Base-by-base conservation (phyloP, 352 stramenopile species). In the Pythium phragmiticola region DNA sequence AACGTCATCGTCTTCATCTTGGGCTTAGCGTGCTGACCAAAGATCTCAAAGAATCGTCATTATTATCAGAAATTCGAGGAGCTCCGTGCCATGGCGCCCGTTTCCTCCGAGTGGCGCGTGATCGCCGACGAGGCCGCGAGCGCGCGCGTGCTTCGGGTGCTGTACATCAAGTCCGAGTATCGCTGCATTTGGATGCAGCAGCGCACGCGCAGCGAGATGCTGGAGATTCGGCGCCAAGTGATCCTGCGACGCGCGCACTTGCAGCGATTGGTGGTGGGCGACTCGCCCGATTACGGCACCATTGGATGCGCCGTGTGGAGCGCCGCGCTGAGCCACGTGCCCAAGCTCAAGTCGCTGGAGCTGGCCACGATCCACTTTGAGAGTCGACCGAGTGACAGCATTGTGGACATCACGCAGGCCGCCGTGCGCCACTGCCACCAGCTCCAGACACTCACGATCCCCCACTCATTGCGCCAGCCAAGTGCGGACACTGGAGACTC, bases 301-400 rank as follows among this genome's bases (percentile, higher is more conserved):
- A 14, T n/a, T 28, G 21, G 21, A 12, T n/a, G 12, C 4, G 54
- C n/a, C 21, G 37, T 51, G 7, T 60, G 54, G 54, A 12, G n/a
- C 17, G 54, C 54, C 23, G 28, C 26, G 28, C 21, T 60, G 37
- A 60, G 54, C 54, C 54, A 60, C 26, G n/a, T 41, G 23, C 54
- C 54, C 54, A 33, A 19, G 14, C 26, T 60, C 13, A 37, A 51
- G 26, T 12, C 37, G 54, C 37, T 60, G 39, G 51, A 58, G 17
- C 26, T 60, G 4, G n/a, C 11, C 12, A 48, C 41, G 1, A 9
- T 37, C 6, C 6, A 41, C n/a, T 16, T 41, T 14, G 19, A 33
- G 4, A 13, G 13, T 4, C 23, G 14, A 30, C 42, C 54, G 13
- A 33, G 39, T 13, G 26, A 51, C 17, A n/a, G 37, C 33, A 19